Conservation (phyloP, 495 filamentous ascomycete species). For the Bathelium albidoporum region DNA sequence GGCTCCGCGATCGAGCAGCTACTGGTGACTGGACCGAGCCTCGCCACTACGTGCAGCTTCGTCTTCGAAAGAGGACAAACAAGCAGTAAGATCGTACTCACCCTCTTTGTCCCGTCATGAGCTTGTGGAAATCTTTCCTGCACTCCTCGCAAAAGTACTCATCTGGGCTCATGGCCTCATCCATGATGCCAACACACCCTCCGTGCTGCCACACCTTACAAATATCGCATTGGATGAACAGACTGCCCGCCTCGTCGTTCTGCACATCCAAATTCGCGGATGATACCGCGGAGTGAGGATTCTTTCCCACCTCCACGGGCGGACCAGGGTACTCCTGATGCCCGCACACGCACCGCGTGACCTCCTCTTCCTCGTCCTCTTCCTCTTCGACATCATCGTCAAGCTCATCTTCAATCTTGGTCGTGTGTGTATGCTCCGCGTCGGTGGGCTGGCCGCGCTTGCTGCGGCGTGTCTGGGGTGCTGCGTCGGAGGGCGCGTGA, state of each 20-base stretch:
- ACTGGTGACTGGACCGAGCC: not conserved
- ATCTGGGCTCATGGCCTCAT: constrained; percentile 80
- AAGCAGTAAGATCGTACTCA: constrained; percentile 42
- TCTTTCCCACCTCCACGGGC: constrained; percentile 49
- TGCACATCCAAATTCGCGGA: constrained; percentile 45
- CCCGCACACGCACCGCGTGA: constrained; percentile 90
- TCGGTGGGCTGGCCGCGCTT: constrained; percentile 58
- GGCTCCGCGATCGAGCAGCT: not conserved
- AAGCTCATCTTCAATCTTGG: constrained; percentile 42
- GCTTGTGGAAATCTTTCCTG: constrained; percentile 78
- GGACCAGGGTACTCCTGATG: constrained; percentile 90
- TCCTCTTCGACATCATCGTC: constrained; percentile 52
- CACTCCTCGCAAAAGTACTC: constrained; percentile 98
- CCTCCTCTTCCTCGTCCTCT: constrained; percentile 75
- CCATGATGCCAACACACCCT: constrained; percentile 94
- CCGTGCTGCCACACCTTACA: constrained; percentile 99
- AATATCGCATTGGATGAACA: constrained; percentile 95
- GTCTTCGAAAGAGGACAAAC: not conserved
- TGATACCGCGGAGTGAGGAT: constrained; percentile 20
- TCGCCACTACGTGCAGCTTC: not conserved
- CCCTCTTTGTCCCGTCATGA: constrained; percentile 73
- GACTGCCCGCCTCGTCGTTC: constrained; percentile 77
- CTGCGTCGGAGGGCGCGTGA: constrained; percentile 35
- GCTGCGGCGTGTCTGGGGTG: constrained; percentile 55
- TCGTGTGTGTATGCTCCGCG: constrained; percentile 43